Evolutionary conservation across 2,329 filamentous ascomycete genomes (phyloP).

Genomic region (Xylariaceae sp.): DNA sequence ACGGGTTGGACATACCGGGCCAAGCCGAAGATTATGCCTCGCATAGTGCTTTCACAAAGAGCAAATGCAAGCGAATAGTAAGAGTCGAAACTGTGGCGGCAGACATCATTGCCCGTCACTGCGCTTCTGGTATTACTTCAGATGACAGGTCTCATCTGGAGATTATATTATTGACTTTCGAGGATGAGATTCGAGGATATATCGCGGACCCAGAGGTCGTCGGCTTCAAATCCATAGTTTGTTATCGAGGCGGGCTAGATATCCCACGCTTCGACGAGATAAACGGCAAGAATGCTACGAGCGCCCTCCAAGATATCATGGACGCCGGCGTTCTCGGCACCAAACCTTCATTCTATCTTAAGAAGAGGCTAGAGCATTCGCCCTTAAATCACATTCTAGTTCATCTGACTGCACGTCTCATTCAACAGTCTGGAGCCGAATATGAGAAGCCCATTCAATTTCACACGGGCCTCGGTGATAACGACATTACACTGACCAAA

Average conservation of each 20-base stretch:
- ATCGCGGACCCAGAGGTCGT: slow-evolving; percentile 69
- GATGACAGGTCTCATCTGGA: slow-evolving; percentile 42
- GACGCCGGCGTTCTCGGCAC: slow-evolving; percentile 33
- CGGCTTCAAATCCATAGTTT: slow-evolving; percentile 82
- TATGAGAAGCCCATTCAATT: slow-evolving; percentile 77
- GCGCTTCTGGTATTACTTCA: slow-evolving; percentile 43
- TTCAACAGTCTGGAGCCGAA: slow-evolving; percentile 49
- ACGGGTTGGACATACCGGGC: slow-evolving; percentile 63
- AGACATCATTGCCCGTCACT: slow-evolving; percentile 56
- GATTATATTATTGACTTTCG: slow-evolving; percentile 54
- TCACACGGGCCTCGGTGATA: slow-evolving; percentile 81
- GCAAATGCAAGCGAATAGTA: slow-evolving; percentile 71
- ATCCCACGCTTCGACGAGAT: slow-evolving; percentile 47
- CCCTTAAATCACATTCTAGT: slow-evolving; percentile 72
- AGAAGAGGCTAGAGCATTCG: slow-evolving; percentile 60
- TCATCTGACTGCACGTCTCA: slow-evolving; percentile 61
- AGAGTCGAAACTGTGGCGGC: slow-evolving; percentile 75
- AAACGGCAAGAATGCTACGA: slow-evolving; percentile 45
- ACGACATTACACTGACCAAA: slow-evolving; percentile 69
- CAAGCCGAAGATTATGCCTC: slow-evolving; percentile 62
- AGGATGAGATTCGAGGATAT: slow-evolving; percentile 54
- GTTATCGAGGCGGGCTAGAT: slow-evolving; percentile 75
- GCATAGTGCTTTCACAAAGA: slow-evolving; percentile 67
- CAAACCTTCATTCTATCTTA: slow-evolving; percentile 33
- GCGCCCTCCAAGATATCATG: slow-evolving; percentile 44